Evolutionary conservation across 2,329 filamentous ascomycete species (phyloP).

Genomic region (Coniochaeta sp.): DNA sequence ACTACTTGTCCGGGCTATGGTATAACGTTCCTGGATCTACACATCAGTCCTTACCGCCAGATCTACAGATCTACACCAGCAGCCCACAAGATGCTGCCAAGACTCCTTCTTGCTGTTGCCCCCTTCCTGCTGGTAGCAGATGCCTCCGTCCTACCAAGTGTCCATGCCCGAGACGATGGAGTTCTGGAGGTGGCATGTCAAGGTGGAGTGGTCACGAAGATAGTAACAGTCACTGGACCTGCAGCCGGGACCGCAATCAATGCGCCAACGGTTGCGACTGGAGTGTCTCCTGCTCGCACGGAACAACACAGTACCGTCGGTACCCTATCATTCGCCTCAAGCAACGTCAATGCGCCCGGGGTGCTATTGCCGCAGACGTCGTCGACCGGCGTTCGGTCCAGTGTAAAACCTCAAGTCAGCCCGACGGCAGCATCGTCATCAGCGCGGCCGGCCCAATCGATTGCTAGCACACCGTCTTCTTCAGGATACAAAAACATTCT

Average conservation of each 20-base stretch:
- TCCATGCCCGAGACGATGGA: conserved; percentile 5
- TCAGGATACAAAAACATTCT: conserved; percentile 30
- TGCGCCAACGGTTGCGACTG: not conserved
- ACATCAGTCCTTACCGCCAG: conserved; percentile 9
- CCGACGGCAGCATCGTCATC: not conserved
- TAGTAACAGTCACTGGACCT: not conserved
- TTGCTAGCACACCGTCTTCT: not conserved
- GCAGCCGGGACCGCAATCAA: not conserved
- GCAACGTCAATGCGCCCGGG: not conserved
- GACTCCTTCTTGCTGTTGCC: conserved; percentile 10
- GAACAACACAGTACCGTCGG: not conserved
- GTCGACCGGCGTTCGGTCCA: not conserved
- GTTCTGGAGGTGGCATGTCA: conserved; percentile 6
- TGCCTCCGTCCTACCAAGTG: conserved; percentile 7
- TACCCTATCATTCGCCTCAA: not conserved
- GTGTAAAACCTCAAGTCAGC: not conserved
- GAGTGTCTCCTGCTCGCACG: not conserved
- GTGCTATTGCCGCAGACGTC: not conserved
- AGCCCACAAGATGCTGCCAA: conserved; percentile 10
- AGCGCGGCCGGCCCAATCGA: not conserved
- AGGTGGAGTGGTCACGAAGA: conserved; percentile 3
- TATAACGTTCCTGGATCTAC: not conserved
- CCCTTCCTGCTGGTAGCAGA: conserved; percentile 11
- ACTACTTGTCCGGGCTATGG: not conserved
- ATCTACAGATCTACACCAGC: not conserved